Percentiles rank a stretch among this genome's conserved stretches.
Evolutionary conservation across 192 early-diverging fungal genomes (phyloP).

Genomic region (Jimgerdemannia flammicorona): DNA sequence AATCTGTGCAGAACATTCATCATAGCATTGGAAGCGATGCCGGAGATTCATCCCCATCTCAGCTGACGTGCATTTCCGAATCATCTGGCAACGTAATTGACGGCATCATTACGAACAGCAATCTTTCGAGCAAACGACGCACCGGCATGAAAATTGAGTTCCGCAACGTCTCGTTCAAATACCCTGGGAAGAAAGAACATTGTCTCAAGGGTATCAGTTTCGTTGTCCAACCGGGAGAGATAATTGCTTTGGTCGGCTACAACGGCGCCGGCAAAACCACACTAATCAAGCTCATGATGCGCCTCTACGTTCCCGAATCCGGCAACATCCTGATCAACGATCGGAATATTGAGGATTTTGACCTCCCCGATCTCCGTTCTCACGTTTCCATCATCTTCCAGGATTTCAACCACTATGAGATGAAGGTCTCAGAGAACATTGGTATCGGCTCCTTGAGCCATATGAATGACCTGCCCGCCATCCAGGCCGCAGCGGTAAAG

Average conservation of each 20-base stretch:
- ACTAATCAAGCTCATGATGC: constrained; percentile 75
- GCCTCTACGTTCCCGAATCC: constrained; percentile 78
- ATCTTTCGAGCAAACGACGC: not conserved
- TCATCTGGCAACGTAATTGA: not conserved
- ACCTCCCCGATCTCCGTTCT: constrained; percentile 63
- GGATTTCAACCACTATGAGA: constrained; percentile 7
- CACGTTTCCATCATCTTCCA: constrained; percentile 83
- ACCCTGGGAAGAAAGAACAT: constrained; percentile 30
- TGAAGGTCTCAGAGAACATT: not conserved
- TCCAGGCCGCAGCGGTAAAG: constrained; percentile 51
- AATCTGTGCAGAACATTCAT: not conserved
- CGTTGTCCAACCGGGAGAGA: constrained; percentile 72
- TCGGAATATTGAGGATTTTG: constrained; percentile 64
- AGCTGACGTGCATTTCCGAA: not conserved
- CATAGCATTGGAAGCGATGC: not conserved
- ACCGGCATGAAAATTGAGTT: constrained; percentile 2
- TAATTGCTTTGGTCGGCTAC: constrained; percentile 83
- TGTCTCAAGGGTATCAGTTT: constrained; percentile 63
- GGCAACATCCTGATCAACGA: constrained; percentile 78
- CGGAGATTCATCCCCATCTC: not conserved
- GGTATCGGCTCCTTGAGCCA: constrained; percentile 53
- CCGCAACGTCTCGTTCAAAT: constrained; percentile 3
- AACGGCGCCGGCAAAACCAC: constrained; percentile 84
- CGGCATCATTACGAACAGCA: not conserved
- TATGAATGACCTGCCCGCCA: constrained; percentile 81